These are phyloP conservation scores for Monilinia laxa DNA, from an alignment of 2,329 filamentous ascomycete species.

Conservation along the genomic window DNA sequence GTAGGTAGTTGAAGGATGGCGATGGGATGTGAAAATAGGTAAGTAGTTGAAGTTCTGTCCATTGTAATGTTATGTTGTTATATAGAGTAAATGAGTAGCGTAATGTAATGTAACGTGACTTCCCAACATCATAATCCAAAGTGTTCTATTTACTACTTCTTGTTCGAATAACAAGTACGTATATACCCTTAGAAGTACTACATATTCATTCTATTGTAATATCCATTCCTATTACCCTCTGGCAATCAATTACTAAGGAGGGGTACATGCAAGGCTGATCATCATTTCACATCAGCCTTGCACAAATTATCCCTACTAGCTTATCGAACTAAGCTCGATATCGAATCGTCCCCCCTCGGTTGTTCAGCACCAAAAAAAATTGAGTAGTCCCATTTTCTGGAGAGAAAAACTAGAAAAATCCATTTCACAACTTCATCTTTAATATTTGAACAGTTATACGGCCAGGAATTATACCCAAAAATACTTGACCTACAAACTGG, in stretches of 20 bases:
- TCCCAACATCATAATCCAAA: too few relatives aligned
- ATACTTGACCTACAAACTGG: slow-evolving; percentile 18
- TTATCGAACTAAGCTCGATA: background rate
- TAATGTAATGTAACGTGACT: too few relatives aligned
- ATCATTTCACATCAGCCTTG: background rate
- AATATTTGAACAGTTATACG: background rate
- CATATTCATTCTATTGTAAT: too few relatives aligned
- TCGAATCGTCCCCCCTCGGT: slow-evolving; percentile 12
- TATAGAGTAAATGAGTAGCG: too few relatives aligned
- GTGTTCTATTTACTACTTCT: too few relatives aligned
- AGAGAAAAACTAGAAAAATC: slow-evolving; percentile 5
- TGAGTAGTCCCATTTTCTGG: background rate
- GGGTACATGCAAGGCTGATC: slow-evolving; percentile 16
- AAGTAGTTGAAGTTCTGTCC: too few relatives aligned
- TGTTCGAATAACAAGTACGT: too few relatives aligned
- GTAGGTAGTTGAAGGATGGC: too few relatives aligned
- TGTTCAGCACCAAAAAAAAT: slow-evolving; percentile 14
- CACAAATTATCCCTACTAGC: background rate
- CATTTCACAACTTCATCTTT: slow-evolving; percentile 2
- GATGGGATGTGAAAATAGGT: too few relatives aligned
- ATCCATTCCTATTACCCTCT: too few relatives aligned
- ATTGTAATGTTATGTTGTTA: too few relatives aligned
- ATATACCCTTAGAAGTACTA: too few relatives aligned
- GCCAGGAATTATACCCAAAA: background rate
- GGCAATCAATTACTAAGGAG: background rate